Evolutionary conservation across 2,329 filamentous ascomycete genomes (phyloP), one percentile per base, ranked within the genome.

Genomic region (Fusarium verticillioides): DNA sequence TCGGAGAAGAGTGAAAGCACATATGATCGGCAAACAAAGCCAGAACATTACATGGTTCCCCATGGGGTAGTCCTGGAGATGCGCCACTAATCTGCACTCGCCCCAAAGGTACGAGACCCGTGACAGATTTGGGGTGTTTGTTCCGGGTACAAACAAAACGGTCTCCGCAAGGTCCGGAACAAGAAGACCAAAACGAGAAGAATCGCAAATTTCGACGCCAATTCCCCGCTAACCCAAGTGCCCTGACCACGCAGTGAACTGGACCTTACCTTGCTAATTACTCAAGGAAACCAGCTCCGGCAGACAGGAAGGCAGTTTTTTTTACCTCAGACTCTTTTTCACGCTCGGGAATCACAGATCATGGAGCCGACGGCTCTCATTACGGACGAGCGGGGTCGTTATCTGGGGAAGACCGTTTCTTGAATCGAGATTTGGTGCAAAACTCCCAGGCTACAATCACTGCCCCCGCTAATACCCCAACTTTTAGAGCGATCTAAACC

Each of bases 61-160:
- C 42, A 23, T 23, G n/a, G 40, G 40, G n/a, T 43, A 11, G 9
- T 18, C 40, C 15, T 4, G 40, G 7, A 23, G n/a, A 23, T 43
- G 9, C n/a, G n/a, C n/a, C 40, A 18, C n/a, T 28, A 7, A 21
- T 28, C 23, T 18, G 16, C 6, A 44, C n/a, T 44, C 16, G 9
- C 36, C 1, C 9, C 4, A 13, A 23, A 23, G 23, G 23, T 23
- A 23, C 23, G 23, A 23, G 23, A 23, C 23, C 23, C 23, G 23
- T 23, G 23, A 11, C 26, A 21, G 4, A 46, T 19, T 4, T 5
- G 43, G 43, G 43, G 23, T 46, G 5, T 46, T 49, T 32, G 46
- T 49, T 49, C 46, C 46, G 46, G 28, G 0, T 5, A 32, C 1
- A n/a, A 23, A 3, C 28, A 7, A 32, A 6, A 8, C 1, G 4